Base-by-base conservation (phyloP, 1,284 basidiomycete genomes). In the Lentinula novae-zelandiae region DNA sequence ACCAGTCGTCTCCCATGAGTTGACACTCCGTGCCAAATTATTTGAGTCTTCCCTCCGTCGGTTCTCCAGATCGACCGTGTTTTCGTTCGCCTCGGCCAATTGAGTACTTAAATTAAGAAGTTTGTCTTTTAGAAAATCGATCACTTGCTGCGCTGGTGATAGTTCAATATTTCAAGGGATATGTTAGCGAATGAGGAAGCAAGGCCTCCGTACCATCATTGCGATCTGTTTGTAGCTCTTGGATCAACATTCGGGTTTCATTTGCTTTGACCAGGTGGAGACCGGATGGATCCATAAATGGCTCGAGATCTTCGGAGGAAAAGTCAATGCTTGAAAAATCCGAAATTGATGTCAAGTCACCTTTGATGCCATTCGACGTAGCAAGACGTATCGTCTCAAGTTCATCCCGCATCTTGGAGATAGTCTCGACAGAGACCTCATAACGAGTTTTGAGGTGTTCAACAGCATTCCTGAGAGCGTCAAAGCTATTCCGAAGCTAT, bases 81-180 rank as follows among this genome's bases (percentile, higher is more conserved):
- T 75, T 13, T 69, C 69, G 61, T 75, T 75, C 0, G 76, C 67
- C 57, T 82, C 78, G 7, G 74, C 76, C 0, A 84, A 64, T 57
- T 81, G 76, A 3, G 75, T 70, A 2, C 76, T 73, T 60, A 80
- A 73, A 52, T 73, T 67, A 44, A 80, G 75, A 0, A 83, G 69
- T 61, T 82, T 82, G 62, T 82, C 78, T n/a, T 81, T 77, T 3
- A 83, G 72, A 9, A 83, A 67, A 54, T 83, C 82, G 20, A 75
- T 78, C 38, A 84, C 81, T 62, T 82, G 76, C 62, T 79, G 75
- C 3, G 82, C 82, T 84, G 53, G n/a, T 22, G 62, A 64, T 61
- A 59, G 9, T 51, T 53, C 51, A 60, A 9, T 53, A 27, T 20
- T 20, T 53, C 27, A 51, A 13, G 3, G 3, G 7, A 27, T 9